phyloP scores from a whole-genome alignment of 2,329 filamentous ascomycete species.

The Colletotrichum destructivum region DNA sequence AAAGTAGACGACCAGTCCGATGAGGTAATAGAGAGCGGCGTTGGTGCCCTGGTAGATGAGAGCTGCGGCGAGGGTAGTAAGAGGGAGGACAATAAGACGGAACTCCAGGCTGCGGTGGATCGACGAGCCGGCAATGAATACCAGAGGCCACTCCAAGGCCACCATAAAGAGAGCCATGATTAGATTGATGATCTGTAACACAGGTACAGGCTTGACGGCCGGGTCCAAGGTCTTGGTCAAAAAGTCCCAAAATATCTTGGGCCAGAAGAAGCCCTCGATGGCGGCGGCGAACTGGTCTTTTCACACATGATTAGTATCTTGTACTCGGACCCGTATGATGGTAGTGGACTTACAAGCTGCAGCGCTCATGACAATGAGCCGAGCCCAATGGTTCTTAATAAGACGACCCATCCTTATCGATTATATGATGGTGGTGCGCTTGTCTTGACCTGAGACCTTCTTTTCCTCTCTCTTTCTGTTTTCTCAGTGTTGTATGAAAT shows the following conservation, averaged over 20 bases:
- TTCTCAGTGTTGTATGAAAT: constrained; percentile 17
- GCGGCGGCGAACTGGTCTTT: constrained; percentile 89
- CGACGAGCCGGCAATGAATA: constrained; percentile 80
- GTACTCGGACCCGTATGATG: background rate
- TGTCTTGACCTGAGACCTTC: constrained; percentile 33
- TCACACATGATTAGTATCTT: constrained; percentile 47
- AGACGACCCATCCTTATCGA: constrained; percentile 85
- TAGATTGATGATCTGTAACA: constrained; percentile 92
- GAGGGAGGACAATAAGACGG: constrained; percentile 84
- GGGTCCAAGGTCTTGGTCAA: constrained; percentile 90
- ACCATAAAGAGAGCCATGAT: constrained; percentile 84
- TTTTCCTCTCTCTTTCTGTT: constrained; percentile 39
- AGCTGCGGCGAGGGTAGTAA: constrained; percentile 80
- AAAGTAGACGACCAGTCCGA: constrained; percentile 90
- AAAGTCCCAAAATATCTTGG: constrained; percentile 99
- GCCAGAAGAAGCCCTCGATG: constrained; percentile 95
- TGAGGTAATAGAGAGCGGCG: constrained; percentile 89
- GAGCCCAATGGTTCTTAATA: constrained; percentile 99
- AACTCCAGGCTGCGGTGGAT: constrained; percentile 92
- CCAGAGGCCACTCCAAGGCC: constrained; percentile 92
- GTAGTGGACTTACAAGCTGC: constrained; percentile 74
- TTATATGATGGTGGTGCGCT: constrained; percentile 30
- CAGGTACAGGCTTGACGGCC: constrained; percentile 88
- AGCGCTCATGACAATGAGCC: constrained; percentile 91
- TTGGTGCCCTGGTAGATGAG: constrained; percentile 95